Evolutionary conservation across 2,329 filamentous ascomycete genomes (phyloP), one percentile per base, ranked within the genome.

Genomic region (Aschersonia sp.): DNA sequence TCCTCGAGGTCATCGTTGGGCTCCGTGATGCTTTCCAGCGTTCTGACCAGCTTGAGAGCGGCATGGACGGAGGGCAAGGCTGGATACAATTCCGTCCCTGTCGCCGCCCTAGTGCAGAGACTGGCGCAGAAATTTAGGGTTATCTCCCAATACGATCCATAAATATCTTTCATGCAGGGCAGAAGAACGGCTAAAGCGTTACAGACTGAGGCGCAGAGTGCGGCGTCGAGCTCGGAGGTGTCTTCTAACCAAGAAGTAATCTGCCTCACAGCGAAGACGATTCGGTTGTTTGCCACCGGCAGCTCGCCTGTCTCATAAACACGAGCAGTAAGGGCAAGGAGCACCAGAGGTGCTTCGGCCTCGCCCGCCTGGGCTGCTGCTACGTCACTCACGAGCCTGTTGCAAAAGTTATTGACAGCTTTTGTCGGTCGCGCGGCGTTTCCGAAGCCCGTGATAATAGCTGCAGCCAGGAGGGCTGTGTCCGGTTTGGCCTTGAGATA

Each of bases 1-100:
- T 96, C 89, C 10, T 80, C 67, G 1, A 96, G 72, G 60, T 97
- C 91, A 52, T 97, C 91, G 52, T 95, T 96, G 2, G 82, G 74
- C 20, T 89, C 84, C 20, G 79, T 71, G 0, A 91, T 64, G 3
- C 68, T 70, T 52, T 80, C 75, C 2, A 97, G 61, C 0, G 71
- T 70, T 12, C 71, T 71, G 51, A 83, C 78, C 0, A 97, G 69
- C 58, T 82, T 84, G 30, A 96, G 69, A 0, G 86, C 86, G 4
- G 84, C 74, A 58, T 89, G 75, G 0, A 89, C 68, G 30, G 82
- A 74, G 0, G 85, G 77, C 1, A 87, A 58, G 4, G 71, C 68
- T 9, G 69, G 61, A 12, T 78, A 70, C 0, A 68, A 52, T 1
- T 62, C 51, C 5, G 71, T 67, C 2, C 63, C 20, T 20, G 20